A percentile compares a stretch with the other conserved stretches of the same genome.
phyloP scores from a whole-genome alignment of 768 basidiomycete species.

The Panellus pusillus region DNA sequence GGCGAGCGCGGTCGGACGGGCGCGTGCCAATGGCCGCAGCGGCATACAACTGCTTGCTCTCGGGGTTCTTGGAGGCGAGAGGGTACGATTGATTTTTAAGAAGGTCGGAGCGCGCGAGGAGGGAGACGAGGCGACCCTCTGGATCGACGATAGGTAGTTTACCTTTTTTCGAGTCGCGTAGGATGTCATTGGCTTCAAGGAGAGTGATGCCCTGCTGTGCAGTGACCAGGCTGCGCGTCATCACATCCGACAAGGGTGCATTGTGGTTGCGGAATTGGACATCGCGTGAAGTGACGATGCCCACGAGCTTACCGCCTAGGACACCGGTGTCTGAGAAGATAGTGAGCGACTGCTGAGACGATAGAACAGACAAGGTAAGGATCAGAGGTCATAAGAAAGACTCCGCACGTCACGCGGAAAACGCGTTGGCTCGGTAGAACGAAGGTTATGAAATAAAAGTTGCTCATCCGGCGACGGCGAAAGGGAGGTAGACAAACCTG shows the following conservation, averaged over 20 bases:
- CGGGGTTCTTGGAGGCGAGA: constrained; percentile 86
- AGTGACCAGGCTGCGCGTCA: constrained; percentile 88
- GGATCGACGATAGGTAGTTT: constrained; percentile 86
- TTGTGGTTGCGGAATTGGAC: constrained; percentile 83
- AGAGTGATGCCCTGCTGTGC: constrained; percentile 89
- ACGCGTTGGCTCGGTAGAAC: constrained; percentile 85
- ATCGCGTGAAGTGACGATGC: constrained; percentile 95
- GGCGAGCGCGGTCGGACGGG: constrained; percentile 81
- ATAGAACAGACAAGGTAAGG: constrained; percentile 19
- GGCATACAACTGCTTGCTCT: constrained; percentile 93
- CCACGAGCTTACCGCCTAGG: constrained; percentile 89
- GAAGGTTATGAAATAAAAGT: constrained; percentile 66
- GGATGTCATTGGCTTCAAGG: constrained; percentile 87
- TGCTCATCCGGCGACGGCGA: constrained; percentile 45
- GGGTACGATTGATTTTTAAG: constrained; percentile 98
- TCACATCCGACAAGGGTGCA: constrained; percentile 73
- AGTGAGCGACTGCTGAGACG: constrained; percentile 23
- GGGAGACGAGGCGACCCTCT: constrained; percentile 66
- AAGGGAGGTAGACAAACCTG: constrained; percentile 61
- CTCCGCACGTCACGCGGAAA: constrained; percentile 74
- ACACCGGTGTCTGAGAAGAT: constrained; percentile 72
- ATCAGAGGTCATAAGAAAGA: constrained; percentile 39
- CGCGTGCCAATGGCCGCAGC: constrained; percentile 96
- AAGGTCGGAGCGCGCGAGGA: constrained; percentile 94
- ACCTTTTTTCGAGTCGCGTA: constrained; percentile 96